phyloP scores from a whole-genome alignment of 345 rosid species.

The Citrus australasica region DNA sequence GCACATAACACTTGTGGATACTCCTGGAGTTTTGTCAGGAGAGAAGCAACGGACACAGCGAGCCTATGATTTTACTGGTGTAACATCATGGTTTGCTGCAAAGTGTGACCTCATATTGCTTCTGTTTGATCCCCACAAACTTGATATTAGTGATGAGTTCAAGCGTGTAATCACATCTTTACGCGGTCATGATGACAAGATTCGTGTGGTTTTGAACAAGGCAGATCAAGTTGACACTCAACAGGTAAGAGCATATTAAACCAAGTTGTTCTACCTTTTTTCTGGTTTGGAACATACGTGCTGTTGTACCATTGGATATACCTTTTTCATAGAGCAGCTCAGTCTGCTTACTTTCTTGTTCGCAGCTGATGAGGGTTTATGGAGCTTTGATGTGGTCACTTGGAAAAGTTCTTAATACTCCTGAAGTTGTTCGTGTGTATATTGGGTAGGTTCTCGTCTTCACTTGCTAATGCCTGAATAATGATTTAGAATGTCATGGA shows the following conservation, averaged over 20 bases:
- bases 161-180: conserved; percentile 90
- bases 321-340: not conserved
- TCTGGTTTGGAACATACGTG: not conserved
- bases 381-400: conserved; percentile 99
- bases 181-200: conserved; percentile 96
- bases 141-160: conserved; percentile 95
- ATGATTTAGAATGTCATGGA: not conserved
- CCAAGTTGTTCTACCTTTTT: not conserved
- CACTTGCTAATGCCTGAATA: not conserved
- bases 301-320: not conserved
- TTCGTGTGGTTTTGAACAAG: conserved; percentile 91
- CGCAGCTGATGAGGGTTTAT: conserved; percentile 96
- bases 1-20: conserved; percentile 87
- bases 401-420: conserved; percentile 92
- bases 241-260: conserved; percentile 45
- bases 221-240: conserved; percentile 97
- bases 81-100: conserved; percentile 97
- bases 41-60: conserved; percentile 92
- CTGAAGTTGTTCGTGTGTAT: conserved; percentile 92
- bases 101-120: conserved; percentile 96
- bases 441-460: conserved; percentile 63
- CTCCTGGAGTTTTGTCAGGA: conserved; percentile 94
- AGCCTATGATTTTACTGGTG: conserved; percentile 89
- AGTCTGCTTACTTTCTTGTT: conserved; percentile 11
- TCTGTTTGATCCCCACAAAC: conserved; percentile 94